A percentile compares a stretch with the other conserved stretches of the same genome.
These are phyloP conservation scores for Apiospora kogelbergensis DNA, from an alignment of 2,329 filamentous ascomycete species.

Conservation along the genomic window DNA sequence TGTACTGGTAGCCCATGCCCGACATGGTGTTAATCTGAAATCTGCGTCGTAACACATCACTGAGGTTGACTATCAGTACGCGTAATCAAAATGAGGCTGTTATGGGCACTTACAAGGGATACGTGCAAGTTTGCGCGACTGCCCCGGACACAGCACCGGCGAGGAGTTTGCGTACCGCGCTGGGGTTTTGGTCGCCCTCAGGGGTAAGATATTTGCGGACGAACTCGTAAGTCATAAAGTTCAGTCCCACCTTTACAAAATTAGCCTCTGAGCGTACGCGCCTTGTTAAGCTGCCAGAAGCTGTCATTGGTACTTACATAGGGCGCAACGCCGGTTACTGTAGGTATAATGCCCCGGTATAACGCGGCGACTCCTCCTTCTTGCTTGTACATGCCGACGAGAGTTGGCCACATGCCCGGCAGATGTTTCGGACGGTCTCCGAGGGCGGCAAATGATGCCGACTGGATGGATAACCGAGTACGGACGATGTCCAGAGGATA, in stretches of 20 bases:
- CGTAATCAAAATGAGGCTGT: not conserved
- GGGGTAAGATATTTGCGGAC: slow-evolving; percentile 81
- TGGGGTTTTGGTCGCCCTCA: slow-evolving; percentile 83
- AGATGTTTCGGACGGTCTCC: slow-evolving; percentile 64
- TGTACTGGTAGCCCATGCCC: slow-evolving; percentile 96
- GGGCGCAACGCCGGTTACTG: slow-evolving; percentile 90
- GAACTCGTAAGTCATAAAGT: slow-evolving; percentile 98
- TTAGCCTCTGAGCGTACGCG: not conserved
- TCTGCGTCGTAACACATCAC: slow-evolving; percentile 85
- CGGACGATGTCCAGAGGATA: slow-evolving; percentile 98
- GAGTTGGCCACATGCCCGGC: slow-evolving; percentile 89
- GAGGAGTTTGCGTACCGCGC: slow-evolving; percentile 74
- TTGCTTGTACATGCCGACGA: slow-evolving; percentile 81
- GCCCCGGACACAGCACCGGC: slow-evolving; percentile 95
- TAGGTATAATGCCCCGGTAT: slow-evolving; percentile 94
- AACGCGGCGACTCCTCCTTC: slow-evolving; percentile 84
- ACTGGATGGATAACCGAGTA: slow-evolving; percentile 93
- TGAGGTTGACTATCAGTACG: slow-evolving; percentile 35
- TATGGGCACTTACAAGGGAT: slow-evolving; percentile 78
- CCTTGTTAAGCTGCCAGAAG: slow-evolving; percentile 11
- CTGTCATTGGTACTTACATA: slow-evolving; percentile 58
- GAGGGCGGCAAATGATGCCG: slow-evolving; percentile 87
- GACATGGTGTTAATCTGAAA: slow-evolving; percentile 99
- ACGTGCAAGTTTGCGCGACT: slow-evolving; percentile 95
- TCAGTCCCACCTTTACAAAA: slow-evolving; percentile 78